Conservation (phyloP, 371 early-diverging fungal genomes). For the Coemansia sp. region DNA sequence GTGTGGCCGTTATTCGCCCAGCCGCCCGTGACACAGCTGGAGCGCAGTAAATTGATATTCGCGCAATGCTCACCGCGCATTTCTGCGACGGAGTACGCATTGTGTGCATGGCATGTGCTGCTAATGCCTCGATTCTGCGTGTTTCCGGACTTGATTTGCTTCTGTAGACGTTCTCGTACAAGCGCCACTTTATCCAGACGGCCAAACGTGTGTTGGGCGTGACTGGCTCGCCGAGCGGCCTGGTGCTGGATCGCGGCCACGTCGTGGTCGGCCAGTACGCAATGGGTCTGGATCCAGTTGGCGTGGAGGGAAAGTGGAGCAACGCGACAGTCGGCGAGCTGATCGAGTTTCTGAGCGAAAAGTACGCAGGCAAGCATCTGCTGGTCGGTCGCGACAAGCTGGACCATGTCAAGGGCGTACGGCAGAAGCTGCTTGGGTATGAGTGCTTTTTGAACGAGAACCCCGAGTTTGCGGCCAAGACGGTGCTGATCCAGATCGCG, state of each 20-base stretch:
- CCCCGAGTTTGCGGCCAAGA: slow-evolving; percentile 83
- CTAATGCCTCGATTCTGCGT: not conserved
- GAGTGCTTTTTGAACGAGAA: slow-evolving; percentile 87
- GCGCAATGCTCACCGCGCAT: not conserved
- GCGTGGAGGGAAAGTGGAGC: slow-evolving; percentile 49
- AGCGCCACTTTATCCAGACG: slow-evolving; percentile 91
- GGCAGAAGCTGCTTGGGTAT: slow-evolving; percentile 94
- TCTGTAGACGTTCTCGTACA: slow-evolving; percentile 85
- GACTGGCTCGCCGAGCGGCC: slow-evolving; percentile 82
- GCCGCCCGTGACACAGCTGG: no score
- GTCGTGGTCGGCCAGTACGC: slow-evolving; percentile 90
- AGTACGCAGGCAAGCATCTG: slow-evolving; percentile 92
- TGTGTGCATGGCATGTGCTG: not conserved
- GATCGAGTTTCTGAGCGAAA: slow-evolving; percentile 70
- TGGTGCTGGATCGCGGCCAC: slow-evolving; percentile 71
- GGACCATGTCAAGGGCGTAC: slow-evolving; percentile 97
- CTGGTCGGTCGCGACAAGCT: slow-evolving; percentile 97
- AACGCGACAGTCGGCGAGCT: slow-evolving; percentile 69
- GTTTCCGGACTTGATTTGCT: not conserved
- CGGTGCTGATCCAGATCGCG: slow-evolving; percentile 86
- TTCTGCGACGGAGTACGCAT: slow-evolving; percentile 2
- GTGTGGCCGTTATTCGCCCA: slow-evolving; percentile 3
- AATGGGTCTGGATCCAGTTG: slow-evolving; percentile 91
- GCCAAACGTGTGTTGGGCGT: slow-evolving; percentile 88
- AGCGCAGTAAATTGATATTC: no score